These are phyloP conservation scores for Candida sonorensis DNA, from an alignment of 805 yeast species.

Conservation along the genomic window DNA sequence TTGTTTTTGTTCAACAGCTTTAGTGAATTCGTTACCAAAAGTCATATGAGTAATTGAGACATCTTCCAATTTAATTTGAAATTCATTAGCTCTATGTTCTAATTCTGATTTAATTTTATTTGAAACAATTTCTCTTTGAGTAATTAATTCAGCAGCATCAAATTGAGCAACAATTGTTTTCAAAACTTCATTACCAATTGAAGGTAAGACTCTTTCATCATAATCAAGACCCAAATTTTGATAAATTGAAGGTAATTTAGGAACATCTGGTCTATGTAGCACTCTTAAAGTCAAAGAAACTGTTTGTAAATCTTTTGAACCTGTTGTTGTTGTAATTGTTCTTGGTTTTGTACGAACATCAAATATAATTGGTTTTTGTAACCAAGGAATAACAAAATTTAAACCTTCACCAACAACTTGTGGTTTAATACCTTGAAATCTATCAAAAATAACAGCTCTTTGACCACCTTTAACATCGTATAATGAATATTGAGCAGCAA, in stretches of 20 bases:
- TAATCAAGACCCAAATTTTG: slow-evolving; percentile 90
- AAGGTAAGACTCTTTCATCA: slow-evolving; percentile 94
- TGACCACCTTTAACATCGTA: slow-evolving; percentile 96
- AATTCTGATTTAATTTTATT: slow-evolving; percentile 84
- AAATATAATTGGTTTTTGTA: slow-evolving; percentile 82
- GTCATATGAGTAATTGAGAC: slow-evolving; percentile 98
- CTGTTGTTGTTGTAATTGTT: slow-evolving; percentile 89
- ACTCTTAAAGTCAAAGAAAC: slow-evolving; percentile 91
- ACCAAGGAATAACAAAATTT: slow-evolving; percentile 93
- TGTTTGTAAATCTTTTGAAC: slow-evolving; percentile 95
- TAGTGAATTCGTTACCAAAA: slow-evolving; percentile 93
- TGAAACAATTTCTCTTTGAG: slow-evolving; percentile 93
- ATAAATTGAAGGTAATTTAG: slow-evolving; percentile 75
- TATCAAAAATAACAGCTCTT: slow-evolving; percentile 92
- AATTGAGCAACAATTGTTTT: slow-evolving; percentile 97
- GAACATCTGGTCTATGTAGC: slow-evolving; percentile 87
- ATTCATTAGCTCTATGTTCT: slow-evolving; percentile 75
- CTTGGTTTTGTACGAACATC: slow-evolving; percentile 96
- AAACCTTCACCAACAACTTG: slow-evolving; percentile 95
- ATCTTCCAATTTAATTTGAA: slow-evolving; percentile 88
- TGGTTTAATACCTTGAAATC: slow-evolving; percentile 81
- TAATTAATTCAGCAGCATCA: slow-evolving; percentile 96
- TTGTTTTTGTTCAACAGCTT: slow-evolving; percentile 97
- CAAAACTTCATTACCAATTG: slow-evolving; percentile 94
- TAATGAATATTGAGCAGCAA: slow-evolving; percentile 74